Evolutionary conservation across 805 yeast species (phyloP).

Genomic region (Lipomyces starkeyi): DNA sequence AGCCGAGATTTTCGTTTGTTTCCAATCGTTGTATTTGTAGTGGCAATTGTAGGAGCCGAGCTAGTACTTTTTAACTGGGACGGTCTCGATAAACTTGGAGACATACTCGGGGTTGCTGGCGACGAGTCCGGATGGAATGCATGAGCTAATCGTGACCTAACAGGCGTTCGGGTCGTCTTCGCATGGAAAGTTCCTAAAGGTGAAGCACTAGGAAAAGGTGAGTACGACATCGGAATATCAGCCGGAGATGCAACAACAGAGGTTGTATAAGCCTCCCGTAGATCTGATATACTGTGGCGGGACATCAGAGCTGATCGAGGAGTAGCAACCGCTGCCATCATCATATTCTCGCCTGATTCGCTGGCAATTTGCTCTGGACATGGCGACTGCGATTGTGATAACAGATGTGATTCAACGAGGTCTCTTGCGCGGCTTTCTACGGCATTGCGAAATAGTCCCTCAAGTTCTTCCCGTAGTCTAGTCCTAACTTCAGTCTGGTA

Average conservation of each 20-base stretch:
- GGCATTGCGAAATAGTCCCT: slow-evolving; percentile 59
- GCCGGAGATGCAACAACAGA: slow-evolving; percentile 45
- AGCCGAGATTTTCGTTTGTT: slow-evolving; percentile 22
- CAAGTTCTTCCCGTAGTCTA: slow-evolving; percentile 43
- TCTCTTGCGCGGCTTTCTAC: slow-evolving; percentile 39
- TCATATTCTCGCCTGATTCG: neutral
- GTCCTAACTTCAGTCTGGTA: slow-evolving; percentile 23
- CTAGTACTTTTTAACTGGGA: slow-evolving; percentile 2
- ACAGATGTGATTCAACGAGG: slow-evolving; percentile 42
- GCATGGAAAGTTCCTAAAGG: slow-evolving; percentile 35
- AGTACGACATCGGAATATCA: slow-evolving; percentile 33
- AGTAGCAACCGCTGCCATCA: slow-evolving; percentile 18
- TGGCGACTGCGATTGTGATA: slow-evolving; percentile 10
- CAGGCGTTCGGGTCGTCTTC: slow-evolving; percentile 30
- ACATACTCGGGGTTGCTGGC: slow-evolving; percentile 20
- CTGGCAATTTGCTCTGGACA: slow-evolving; percentile 5
- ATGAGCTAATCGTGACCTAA: slow-evolving; percentile 21
- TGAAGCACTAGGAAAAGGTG: slow-evolving; percentile 36
- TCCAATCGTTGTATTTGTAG: slow-evolving; percentile 1
- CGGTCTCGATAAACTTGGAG: slow-evolving; percentile 16
- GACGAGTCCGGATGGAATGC: neutral
- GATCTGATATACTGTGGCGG: slow-evolving; percentile 40
- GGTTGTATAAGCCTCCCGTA: slow-evolving; percentile 33
- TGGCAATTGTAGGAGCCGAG: slow-evolving; percentile 15
- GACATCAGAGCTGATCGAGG: slow-evolving; percentile 31